Evolutionary conservation across 2,329 filamentous ascomycete genomes (phyloP), one percentile per base, ranked within the genome.

Genomic region (Grosmannia huntii): DNA sequence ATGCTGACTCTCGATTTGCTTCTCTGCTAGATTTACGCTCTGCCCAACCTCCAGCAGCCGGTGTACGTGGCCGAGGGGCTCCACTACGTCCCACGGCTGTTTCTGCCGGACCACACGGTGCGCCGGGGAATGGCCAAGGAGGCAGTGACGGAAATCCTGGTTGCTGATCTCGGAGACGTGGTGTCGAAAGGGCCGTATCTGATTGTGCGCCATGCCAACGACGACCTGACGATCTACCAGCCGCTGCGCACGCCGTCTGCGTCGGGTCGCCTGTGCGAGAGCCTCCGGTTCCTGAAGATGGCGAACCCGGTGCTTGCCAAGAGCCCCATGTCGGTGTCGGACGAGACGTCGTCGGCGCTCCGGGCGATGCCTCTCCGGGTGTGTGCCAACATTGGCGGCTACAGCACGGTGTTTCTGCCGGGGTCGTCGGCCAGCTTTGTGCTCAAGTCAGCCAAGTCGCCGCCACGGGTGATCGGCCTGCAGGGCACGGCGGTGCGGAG

Each of bases 161-260:
- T 96, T 6, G 86, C 90, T 38, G 86, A 97, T 63, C 78, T 99
- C 14, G 94, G 94, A 28, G 89, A 96, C 66, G 72, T 77, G 5
- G 83, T 82, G 11, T 77, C 78, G 25, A 84, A 81, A 61, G 82
- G 80, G 3, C 90, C 92, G 7, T 89, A 95, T 68, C 75, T 99
- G 23, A 85, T 97, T 64, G 75, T 91, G 31, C 87, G 92, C 55
- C 89, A 89, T 54, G 78, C 81, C 11, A 85, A 83, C 60, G 87
- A 96, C 62, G 91, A 97, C 67, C 74, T 97, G 38, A 86, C 87
- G 12, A 80, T 97, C 52, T 99, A 97, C 68, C 84, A 94, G 68
- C 90, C 92, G 1, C 86, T 90, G 64, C 77, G 81, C 49, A 72
- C 31, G 69, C 69, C 31, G 41, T 52, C 6, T 28, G 28, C 3